Conservation (phyloP, 2,329 filamentous ascomycete genomes). For the Macrophomina pseudophaseolina region DNA sequence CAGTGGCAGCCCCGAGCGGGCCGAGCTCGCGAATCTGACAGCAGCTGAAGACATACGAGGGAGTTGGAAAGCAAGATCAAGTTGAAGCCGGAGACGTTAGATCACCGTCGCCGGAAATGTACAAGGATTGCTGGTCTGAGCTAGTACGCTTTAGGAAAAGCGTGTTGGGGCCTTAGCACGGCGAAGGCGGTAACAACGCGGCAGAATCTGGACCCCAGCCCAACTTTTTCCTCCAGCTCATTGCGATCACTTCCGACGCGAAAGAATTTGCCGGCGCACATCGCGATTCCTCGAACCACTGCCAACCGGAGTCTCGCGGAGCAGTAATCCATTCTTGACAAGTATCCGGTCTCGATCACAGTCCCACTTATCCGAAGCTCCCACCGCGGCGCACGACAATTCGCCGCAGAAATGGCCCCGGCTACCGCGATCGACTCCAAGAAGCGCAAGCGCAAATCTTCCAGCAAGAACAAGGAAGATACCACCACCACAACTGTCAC, state of each 20-base stretch:
- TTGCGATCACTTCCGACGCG: neutral
- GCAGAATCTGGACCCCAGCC: conserved; percentile 2
- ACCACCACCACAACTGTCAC: conserved; percentile 29
- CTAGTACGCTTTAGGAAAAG: neutral
- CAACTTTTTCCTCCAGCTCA: neutral
- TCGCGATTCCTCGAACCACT: neutral
- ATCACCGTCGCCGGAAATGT: conserved; percentile 21
- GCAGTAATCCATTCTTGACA: neutral
- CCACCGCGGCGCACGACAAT: neutral
- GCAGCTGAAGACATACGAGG: conserved; percentile 17
- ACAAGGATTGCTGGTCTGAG: conserved; percentile 3
- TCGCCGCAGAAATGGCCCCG: conserved; percentile 40
- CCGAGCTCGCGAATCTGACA: neutral
- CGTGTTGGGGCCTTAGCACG: neutral
- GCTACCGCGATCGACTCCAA: conserved; percentile 46
- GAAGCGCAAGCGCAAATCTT: conserved; percentile 57
- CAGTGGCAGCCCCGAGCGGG: neutral
- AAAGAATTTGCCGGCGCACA: neutral
- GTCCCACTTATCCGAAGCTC: neutral
- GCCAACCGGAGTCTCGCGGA: neutral
- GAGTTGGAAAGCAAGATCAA: neutral
- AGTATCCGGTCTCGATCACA: neutral
- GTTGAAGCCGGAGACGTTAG: conserved; percentile 12
- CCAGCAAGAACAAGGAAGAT: conserved; percentile 38
- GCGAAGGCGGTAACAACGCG: neutral